These are phyloP conservation scores for Vachellia pachyceras DNA, from an alignment of 306 rosid genomes.

Conservation along the genomic window DNA sequence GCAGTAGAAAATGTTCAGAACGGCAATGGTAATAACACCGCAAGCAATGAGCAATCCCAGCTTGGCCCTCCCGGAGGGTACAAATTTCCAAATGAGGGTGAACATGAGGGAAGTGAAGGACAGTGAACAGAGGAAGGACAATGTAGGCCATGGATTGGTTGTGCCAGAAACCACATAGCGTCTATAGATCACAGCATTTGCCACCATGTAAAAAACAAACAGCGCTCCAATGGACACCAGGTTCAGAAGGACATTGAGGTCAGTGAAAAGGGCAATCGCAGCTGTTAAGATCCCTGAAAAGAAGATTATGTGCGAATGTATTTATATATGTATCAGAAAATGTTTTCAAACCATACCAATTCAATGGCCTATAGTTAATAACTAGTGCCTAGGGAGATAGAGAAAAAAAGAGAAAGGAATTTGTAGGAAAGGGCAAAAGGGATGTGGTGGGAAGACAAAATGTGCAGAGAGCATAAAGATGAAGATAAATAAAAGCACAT, in stretches of 20 bases:
- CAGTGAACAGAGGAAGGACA: conserved; percentile 75
- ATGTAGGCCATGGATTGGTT: conserved; percentile 86
- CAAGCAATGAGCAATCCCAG: conserved; percentile 56
- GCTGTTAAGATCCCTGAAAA: conserved; percentile 92
- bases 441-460: conserved; percentile 18
- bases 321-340: conserved; percentile 37
- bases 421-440: conserved; percentile 7
- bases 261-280: conserved; percentile 83
- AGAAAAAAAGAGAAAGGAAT: conserved; percentile 4
- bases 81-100: conserved; percentile 73
- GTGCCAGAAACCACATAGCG: conserved; percentile 75
- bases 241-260: conserved; percentile 71
- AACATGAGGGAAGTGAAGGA: conserved; percentile 65
- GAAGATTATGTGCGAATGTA: conserved; percentile 27
- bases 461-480: conserved; percentile 47
- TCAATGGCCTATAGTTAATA: conserved; percentile 22
- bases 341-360: conserved; percentile 8
- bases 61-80: conserved; percentile 60
- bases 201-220: conserved; percentile 97
- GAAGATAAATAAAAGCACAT: conserved; percentile 21
- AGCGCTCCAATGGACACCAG: conserved; percentile 93
- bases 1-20: conserved; percentile 64
- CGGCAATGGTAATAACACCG: conserved; percentile 54
- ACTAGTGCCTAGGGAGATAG: not conserved
- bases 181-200: conserved; percentile 83